These are phyloP conservation scores for Rhodocollybia butyracea DNA, from an alignment of 768 basidiomycete species.

Conservation along the genomic window DNA sequence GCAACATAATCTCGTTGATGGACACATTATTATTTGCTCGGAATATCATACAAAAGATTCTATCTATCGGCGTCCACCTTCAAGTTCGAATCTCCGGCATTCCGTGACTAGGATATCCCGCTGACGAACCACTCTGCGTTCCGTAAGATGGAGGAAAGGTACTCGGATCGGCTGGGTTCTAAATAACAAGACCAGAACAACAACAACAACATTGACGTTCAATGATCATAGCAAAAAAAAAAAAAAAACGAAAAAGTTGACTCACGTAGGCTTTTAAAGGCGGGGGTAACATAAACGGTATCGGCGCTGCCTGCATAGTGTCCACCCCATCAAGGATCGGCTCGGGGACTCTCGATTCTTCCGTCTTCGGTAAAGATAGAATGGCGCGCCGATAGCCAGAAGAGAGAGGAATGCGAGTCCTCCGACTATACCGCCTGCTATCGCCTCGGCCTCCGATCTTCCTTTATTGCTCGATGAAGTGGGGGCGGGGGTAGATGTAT, in stretches of 20 bases:
- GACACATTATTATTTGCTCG: no score
- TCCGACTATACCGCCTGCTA: slow-evolving; percentile 4
- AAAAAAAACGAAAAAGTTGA: background rate
- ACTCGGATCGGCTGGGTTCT: background rate
- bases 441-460: background rate
- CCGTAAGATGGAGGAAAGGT: background rate
- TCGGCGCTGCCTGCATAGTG: background rate
- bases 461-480: background rate
- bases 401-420: background rate
- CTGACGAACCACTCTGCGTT: background rate
- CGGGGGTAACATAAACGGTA: background rate
- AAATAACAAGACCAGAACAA: no score
- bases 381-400: background rate
- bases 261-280: background rate
- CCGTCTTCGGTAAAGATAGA: background rate
- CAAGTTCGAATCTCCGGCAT: background rate
- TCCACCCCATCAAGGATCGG: no score
- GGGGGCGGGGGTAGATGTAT: no score
- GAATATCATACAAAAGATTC: no score
- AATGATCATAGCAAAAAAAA: background rate
- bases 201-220: no score
- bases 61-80: no score
- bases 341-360: no score
- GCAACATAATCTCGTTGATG: no score
- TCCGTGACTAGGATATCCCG: background rate